Evolutionary conservation across 768 basidiomycete species (phyloP).

Genomic region (Lactifluus volemus): DNA sequence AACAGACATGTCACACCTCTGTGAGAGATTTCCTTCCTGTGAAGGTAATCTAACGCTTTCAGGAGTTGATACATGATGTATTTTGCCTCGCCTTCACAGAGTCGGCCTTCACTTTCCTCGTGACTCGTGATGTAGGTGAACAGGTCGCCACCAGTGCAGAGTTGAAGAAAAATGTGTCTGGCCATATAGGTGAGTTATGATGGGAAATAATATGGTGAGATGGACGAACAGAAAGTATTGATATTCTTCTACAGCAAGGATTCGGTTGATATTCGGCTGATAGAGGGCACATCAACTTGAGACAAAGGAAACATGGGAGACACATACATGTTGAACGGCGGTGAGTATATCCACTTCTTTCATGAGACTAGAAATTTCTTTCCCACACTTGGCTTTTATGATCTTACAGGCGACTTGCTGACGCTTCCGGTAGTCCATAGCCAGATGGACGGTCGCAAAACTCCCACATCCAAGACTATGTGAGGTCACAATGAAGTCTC

Average conservation of each 20-base stretch:
- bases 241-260: slow-evolving; percentile 59
- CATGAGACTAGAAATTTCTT: slow-evolving; percentile 54
- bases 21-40: slow-evolving; percentile 66
- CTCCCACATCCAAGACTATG: slow-evolving; percentile 75
- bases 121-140: slow-evolving; percentile 74
- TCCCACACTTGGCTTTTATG: slow-evolving; percentile 53
- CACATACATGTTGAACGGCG: slow-evolving; percentile 58
- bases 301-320: no score
- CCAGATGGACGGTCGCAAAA: slow-evolving; percentile 76
- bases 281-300: background rate
- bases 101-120: slow-evolving; percentile 37
- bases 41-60: slow-evolving; percentile 62
- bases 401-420: slow-evolving; percentile 82
- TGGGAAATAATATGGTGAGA: background rate
- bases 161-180: slow-evolving; percentile 76
- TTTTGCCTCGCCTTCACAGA: slow-evolving; percentile 76
- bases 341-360: slow-evolving; percentile 73
- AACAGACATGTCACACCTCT: slow-evolving; percentile 43
- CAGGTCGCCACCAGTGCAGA: slow-evolving; percentile 82
- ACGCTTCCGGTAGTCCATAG: slow-evolving; percentile 51
- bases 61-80: slow-evolving; percentile 77
- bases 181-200: background rate
- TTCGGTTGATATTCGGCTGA: slow-evolving; percentile 76
- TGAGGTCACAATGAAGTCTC: slow-evolving; percentile 63
- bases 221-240: slow-evolving; percentile 46